A percentile compares a stretch with the other conserved stretches of the same genome.
Evolutionary conservation across 176 grass and related monocot species (phyloP).

Genomic region (Musa troglodytarum): DNA sequence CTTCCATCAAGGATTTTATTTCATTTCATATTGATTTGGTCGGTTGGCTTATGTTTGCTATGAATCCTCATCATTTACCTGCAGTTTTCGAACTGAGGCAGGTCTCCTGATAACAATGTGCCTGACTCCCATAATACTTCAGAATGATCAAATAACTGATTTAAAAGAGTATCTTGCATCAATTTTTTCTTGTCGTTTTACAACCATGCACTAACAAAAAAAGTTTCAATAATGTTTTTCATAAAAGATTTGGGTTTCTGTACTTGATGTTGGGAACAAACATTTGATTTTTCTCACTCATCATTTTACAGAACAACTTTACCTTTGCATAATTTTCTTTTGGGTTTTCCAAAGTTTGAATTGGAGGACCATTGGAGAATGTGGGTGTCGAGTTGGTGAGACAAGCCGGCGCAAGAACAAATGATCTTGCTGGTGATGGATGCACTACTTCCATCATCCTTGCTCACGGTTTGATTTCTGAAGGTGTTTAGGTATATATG

Average conservation of each 20-base stretch:
- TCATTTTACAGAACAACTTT: background rate
- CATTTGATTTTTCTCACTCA: background rate
- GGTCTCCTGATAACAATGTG: background rate
- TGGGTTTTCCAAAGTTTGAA: slow-evolving; percentile 51
- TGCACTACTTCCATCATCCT: slow-evolving; percentile 94
- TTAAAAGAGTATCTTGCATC: background rate
- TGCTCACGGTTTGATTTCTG: slow-evolving; percentile 78
- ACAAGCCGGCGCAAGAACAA: slow-evolving; percentile 82
- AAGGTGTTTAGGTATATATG: slow-evolving; percentile 67
- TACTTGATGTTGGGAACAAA: background rate
- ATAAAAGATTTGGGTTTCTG: too few species aligned
- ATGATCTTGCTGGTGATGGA: slow-evolving; percentile 80
- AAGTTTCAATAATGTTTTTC: background rate
- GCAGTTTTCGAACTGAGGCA: background rate
- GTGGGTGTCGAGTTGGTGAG: slow-evolving; percentile 88
- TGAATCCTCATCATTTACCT: background rate
- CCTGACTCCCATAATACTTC: background rate
- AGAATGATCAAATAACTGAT: background rate
- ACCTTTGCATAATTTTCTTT: background rate
- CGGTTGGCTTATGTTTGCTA: background rate
- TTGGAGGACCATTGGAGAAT: slow-evolving; percentile 87
- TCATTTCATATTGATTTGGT: background rate
- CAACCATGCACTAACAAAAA: background rate
- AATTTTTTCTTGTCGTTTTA: too few species aligned
- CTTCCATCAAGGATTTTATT: too few species aligned